A percentile compares a stretch with the other conserved stretches of the same genome.
phyloP scores from a whole-genome alignment of 192 early-diverging fungal species.

The Umbelopsis sp. region DNA sequence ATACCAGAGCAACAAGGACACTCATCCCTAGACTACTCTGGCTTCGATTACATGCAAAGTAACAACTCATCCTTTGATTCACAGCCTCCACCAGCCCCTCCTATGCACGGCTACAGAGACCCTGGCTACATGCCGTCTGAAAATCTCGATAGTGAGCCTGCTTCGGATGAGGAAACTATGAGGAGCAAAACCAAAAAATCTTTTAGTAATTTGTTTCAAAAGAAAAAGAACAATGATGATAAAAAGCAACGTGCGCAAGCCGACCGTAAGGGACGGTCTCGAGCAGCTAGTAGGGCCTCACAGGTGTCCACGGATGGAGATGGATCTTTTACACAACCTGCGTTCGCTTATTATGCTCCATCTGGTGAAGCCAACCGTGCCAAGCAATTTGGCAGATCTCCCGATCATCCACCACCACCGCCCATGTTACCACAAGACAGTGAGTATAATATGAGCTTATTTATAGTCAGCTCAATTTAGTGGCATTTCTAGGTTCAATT shows the following conservation, averaged over 20 bases:
- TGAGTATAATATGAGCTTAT: constrained; percentile 1
- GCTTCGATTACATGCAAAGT: neutral
- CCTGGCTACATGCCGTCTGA: neutral
- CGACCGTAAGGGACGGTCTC: neutral
- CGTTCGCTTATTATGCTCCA: neutral
- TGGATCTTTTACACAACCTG: neutral
- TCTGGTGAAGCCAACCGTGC: neutral
- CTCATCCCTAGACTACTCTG: neutral
- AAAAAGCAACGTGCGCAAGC: neutral
- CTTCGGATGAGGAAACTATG: neutral
- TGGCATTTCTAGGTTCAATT: neutral
- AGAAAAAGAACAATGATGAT: constrained; percentile 3
- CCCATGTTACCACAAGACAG: neutral
- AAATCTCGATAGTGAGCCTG: constrained; percentile 2
- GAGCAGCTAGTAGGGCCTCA: constrained; percentile 14
- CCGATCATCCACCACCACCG: neutral
- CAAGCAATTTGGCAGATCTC: constrained; percentile 4
- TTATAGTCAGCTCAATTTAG: neutral
- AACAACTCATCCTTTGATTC: neutral
- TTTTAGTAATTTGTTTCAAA: constrained; percentile 13
- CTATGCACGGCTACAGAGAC: constrained; percentile 1
- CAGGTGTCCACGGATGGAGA: neutral
- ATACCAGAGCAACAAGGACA: neutral
- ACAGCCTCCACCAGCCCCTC: constrained; percentile 7
- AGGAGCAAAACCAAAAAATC: neutral